Percentiles rank a stretch among this genome's conserved stretches.
Conservation (phyloP, 2,329 filamentous ascomycete genomes). For the Aspergillus vadensis region DNA sequence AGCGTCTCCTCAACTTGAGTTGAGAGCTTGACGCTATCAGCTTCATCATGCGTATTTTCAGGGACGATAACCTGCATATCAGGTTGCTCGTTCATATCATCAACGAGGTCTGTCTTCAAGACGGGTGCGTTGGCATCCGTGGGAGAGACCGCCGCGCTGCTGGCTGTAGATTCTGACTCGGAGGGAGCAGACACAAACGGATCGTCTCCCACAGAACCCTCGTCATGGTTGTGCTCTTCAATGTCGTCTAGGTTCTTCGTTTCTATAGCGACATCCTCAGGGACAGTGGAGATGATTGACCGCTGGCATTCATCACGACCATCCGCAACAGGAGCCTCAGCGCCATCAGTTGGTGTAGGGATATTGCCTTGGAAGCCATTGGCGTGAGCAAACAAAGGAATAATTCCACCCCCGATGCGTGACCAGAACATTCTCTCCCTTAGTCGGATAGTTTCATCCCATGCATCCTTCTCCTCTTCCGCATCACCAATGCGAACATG, state of each 20-base stretch:
- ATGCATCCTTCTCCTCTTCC: conserved; percentile 82
- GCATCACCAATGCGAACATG: conserved; percentile 83
- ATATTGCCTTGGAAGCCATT: conserved; percentile 12
- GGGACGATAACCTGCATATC: not conserved
- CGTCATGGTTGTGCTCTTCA: conserved; percentile 7
- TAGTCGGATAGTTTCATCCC: conserved; percentile 90
- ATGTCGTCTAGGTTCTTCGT: conserved; percentile 9
- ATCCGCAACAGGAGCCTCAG: not conserved
- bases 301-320: conserved; percentile 11
- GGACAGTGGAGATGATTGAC: conserved; percentile 2
- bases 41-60: not conserved
- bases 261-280: conserved; percentile 4
- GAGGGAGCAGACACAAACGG: conserved; percentile 16
- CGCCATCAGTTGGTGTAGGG: not conserved
- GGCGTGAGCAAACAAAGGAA: conserved; percentile 60
- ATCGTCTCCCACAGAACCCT: conserved; percentile 12
- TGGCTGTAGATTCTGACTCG: conserved; percentile 13
- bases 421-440: conserved; percentile 98
- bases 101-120: not conserved
- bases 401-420: conserved; percentile 84
- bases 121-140: conserved; percentile 4
- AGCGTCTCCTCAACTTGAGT: conserved; percentile 9
- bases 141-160: conserved; percentile 13
- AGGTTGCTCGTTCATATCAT: conserved; percentile 11
- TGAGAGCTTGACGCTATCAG: not conserved